Base-by-base conservation (phyloP, 805 yeast species). In the Danielozyma ontarioensis region DNA sequence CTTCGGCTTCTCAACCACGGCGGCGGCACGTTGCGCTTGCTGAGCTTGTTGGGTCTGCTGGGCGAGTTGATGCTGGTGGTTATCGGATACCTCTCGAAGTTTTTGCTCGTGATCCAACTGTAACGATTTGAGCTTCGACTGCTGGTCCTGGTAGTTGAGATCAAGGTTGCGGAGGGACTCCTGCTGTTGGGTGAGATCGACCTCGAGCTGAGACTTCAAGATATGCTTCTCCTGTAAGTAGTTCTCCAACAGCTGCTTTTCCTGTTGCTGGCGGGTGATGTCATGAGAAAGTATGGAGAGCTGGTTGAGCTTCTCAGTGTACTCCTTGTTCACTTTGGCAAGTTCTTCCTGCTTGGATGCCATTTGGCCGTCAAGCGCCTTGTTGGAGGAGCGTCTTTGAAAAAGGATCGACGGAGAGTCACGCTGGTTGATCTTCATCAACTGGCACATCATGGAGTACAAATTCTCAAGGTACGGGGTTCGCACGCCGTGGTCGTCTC, bases 381-480 rank as follows among this genome's bases (percentile, higher is more conserved):
- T n/a, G 22, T 19, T 15, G 18, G 15, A 34, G n/a, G 33, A 13
- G 12, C 37, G 48, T 35, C 70, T 50, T 11, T 41, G 37, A 39
- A 63, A 64, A 34, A 64, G 63, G 2, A 56, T 40, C 6, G 64
- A 56, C 10, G 40, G 33, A 1, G 37, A 29, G 12, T 40, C 35
- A 2, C 46, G 39, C 10, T 45, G 47, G 40, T 78, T 79, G 38
- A 73, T 59, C 38, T 65, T 70, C 35, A 65, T 70, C 34, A 66
- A 71, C 53, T 83, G 89, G 42, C 84, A 78, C 66, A 83, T 64
- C 34, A 79, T 72, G 2, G 95, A 87, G 53, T 86, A 89, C 36
- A 86, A 62, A 46, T 85, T 85, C 60, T 89, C 97, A 54, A 89
- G 67, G 54, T 89, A 89, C 2, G 97, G 96, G 1, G 96, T 86